Conservation (phyloP, 1,284 basidiomycete genomes). For the Malassezia furfur region DNA sequence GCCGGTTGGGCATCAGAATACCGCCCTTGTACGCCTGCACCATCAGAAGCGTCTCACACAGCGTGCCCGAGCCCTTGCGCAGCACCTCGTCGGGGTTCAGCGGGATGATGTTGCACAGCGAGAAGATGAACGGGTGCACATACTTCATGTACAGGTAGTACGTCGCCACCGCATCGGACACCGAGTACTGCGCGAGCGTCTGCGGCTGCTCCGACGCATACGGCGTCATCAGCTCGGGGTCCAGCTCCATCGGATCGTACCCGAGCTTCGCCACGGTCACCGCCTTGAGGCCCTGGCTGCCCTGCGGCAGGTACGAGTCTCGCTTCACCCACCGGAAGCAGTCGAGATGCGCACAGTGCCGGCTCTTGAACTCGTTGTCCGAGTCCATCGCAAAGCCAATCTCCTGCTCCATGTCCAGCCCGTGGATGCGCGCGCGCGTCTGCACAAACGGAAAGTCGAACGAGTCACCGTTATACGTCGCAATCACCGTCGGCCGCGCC, state of each 20-base stretch:
- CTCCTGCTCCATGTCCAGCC: constrained; percentile 92
- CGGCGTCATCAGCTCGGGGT: constrained; percentile 99
- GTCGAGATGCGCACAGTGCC: constrained; percentile 94
- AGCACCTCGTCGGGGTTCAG: constrained; percentile 92
- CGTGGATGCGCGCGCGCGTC: constrained; percentile 73
- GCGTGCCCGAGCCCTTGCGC: constrained; percentile 87
- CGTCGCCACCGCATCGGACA: constrained; percentile 97
- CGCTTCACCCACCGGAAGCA: constrained; percentile 99
- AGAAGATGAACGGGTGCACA: constrained; percentile 99
- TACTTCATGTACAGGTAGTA: constrained; percentile 99
- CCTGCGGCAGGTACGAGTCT: constrained; percentile 97
- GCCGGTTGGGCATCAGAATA: constrained; percentile 96
- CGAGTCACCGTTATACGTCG: constrained; percentile 97
- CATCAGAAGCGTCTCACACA: constrained; percentile 97
- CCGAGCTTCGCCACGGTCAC: constrained; percentile 94
- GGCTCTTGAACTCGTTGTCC: constrained; percentile 91
- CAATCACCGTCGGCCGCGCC: constrained; percentile 88
- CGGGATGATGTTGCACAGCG: constrained; percentile 97
- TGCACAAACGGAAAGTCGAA: constrained; percentile 99
- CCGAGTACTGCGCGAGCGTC: constrained; percentile 89
- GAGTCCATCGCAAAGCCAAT: constrained; percentile 83
- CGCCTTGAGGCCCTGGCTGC: constrained; percentile 94
- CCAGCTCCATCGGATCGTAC: constrained; percentile 92
- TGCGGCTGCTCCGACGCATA: constrained; percentile 97
- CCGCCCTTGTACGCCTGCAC: constrained; percentile 85